These are phyloP conservation scores for Trifolium repens DNA, from an alignment of 306 rosid genomes.

Conservation along the genomic window DNA sequence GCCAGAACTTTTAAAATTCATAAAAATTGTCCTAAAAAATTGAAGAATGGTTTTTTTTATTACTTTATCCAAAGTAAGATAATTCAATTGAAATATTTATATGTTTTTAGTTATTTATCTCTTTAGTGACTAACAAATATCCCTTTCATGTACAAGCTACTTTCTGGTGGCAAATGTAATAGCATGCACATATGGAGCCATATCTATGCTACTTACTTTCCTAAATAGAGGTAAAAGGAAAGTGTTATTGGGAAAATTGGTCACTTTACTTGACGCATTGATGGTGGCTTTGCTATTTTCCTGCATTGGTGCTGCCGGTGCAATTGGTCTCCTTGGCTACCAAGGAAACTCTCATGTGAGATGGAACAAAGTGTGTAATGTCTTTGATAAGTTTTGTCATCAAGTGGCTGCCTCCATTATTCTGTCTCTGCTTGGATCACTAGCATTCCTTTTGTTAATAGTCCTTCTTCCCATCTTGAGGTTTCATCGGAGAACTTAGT, in stretches of 20 bases:
- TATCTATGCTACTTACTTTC: conserved; percentile 46
- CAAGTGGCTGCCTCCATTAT: conserved; percentile 48
- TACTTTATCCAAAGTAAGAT: too few species aligned
- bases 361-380: conserved; percentile 79
- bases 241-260: conserved; percentile 7
- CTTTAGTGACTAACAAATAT: background rate
- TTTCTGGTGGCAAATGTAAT: conserved; percentile 64
- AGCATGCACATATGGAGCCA: conserved; percentile 63
- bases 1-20: too few species aligned
- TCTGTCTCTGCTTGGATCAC: conserved; percentile 57
- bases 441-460: conserved; percentile 53
- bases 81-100: too few species aligned
- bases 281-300: conserved; percentile 81
- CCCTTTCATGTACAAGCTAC: conserved; percentile 45
- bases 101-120: background rate
- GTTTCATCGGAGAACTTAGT: conserved; percentile 28
- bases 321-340: conserved; percentile 61
- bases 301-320: conserved; percentile 60
- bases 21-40: too few species aligned
- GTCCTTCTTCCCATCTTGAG: conserved; percentile 44
- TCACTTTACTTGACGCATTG: conserved; percentile 51
- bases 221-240: conserved; percentile 46
- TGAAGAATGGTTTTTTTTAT: too few species aligned
- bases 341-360: conserved; percentile 75
- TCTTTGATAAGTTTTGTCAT: conserved; percentile 62